These are phyloP conservation scores for Ophiostoma pallidulum DNA, from an alignment of 2,329 filamentous ascomycete genomes.

Conservation along the genomic window DNA sequence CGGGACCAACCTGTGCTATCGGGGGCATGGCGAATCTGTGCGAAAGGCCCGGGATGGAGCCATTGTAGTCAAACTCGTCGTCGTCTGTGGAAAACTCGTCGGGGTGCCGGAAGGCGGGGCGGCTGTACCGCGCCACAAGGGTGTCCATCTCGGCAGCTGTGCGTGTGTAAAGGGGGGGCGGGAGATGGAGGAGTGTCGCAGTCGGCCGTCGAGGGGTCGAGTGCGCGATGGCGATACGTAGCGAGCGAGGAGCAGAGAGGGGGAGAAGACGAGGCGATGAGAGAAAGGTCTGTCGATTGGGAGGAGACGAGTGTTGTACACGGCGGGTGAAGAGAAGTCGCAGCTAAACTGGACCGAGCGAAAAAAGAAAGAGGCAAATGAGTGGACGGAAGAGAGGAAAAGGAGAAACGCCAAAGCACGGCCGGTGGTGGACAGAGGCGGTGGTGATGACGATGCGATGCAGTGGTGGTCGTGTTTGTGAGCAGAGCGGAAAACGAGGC, in stretches of 20 bases:
- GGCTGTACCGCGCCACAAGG: conserved; percentile 85
- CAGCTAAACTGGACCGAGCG: not conserved
- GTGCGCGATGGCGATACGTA: too few species aligned
- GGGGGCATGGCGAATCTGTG: conserved; percentile 94
- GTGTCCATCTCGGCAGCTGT: conserved; percentile 61
- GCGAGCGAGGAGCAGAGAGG: too few species aligned
- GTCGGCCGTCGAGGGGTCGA: too few species aligned
- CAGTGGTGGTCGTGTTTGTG: not conserved
- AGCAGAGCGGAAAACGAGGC: conserved; percentile 1
- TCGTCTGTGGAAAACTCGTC: conserved; percentile 65
- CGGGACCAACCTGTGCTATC: conserved; percentile 65
- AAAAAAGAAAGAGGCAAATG: not conserved
- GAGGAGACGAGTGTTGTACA: not conserved
- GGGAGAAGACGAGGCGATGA: not conserved
- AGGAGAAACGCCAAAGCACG: not conserved
- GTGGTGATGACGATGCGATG: not conserved
- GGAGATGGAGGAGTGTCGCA: not conserved
- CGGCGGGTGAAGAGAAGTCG: not conserved
- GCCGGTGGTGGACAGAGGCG: not conserved
- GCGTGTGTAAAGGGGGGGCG: not conserved
- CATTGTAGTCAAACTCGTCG: conserved; percentile 62
- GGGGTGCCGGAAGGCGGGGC: conserved; percentile 60
- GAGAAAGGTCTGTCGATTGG: not conserved
- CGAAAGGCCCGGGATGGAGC: conserved; percentile 65
- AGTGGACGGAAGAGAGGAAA: not conserved